A percentile compares a stretch with the other conserved stretches of the same genome.
Conservation (phyloP, 2,329 filamentous ascomycete genomes). For the Fusarium sp. region DNA sequence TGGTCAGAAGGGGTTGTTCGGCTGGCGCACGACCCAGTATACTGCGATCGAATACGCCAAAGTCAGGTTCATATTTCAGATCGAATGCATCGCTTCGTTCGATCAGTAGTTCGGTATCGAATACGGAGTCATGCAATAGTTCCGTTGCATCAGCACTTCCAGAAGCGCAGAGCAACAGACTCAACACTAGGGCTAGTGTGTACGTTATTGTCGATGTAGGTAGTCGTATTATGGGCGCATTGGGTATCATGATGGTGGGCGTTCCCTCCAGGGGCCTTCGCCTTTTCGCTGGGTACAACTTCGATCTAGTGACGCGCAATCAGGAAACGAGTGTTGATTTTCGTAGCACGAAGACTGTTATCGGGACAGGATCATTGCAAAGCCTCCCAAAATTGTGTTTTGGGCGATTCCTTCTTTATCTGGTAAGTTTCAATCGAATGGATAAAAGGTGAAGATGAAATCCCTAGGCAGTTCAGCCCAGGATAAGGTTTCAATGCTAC, state of each 20-base stretch:
- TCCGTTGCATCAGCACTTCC: conserved; percentile 73
- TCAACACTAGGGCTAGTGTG: conserved; percentile 64
- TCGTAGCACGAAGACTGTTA: conserved; percentile 32
- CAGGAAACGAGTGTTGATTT: conserved; percentile 13
- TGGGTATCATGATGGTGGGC: conserved; percentile 66
- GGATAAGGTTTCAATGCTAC: conserved; percentile 13
- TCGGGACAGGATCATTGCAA: conserved; percentile 35
- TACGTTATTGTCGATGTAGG: conserved; percentile 73
- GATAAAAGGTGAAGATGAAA: conserved; percentile 14
- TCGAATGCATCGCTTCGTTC: conserved; percentile 34
- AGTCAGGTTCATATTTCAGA: conserved; percentile 68
- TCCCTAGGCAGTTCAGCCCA: conserved; percentile 15
- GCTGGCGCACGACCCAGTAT: conserved; percentile 71
- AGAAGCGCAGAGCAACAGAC: conserved; percentile 68
- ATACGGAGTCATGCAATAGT: conserved; percentile 17
- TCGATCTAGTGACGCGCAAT: conserved; percentile 24
- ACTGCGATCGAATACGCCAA: conserved; percentile 68
- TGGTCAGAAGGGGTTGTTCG: conserved; percentile 62
- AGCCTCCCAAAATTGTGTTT: neutral
- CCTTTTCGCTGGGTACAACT: conserved; percentile 19
- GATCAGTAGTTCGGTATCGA: conserved; percentile 28
- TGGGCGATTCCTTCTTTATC: neutral
- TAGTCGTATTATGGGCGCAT: conserved; percentile 77
- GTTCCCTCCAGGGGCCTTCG: conserved; percentile 56
- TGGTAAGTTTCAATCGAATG: neutral